phyloP scores from a whole-genome alignment of 495 filamentous ascomycete species.

The Penicillium macrosclerotiorum region DNA sequence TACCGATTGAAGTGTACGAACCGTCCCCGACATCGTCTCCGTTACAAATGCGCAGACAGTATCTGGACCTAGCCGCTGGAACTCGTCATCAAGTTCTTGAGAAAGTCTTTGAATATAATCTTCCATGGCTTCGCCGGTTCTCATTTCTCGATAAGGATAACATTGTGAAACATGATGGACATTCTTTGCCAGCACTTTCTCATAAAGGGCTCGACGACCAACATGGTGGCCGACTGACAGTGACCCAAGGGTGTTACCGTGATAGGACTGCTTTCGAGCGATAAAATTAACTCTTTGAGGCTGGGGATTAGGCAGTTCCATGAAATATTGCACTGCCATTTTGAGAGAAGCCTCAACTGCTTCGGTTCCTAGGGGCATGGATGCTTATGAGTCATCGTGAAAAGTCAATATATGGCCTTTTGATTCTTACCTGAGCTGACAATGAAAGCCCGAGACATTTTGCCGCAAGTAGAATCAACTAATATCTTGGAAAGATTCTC shows the following conservation, averaged over 20 bases:
- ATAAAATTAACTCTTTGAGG: constrained; percentile 53
- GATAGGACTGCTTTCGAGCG: constrained; percentile 62
- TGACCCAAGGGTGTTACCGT: constrained; percentile 69
- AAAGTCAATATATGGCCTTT: background rate
- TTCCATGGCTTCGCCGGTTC: constrained; percentile 28
- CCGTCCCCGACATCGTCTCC: constrained; percentile 59
- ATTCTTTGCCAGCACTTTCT: constrained; percentile 57
- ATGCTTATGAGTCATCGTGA: background rate
- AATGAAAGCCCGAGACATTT: constrained; percentile 37
- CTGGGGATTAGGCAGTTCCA: constrained; percentile 44
- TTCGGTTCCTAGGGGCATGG: constrained; percentile 47
- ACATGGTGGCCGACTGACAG: constrained; percentile 60
- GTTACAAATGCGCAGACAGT: constrained; percentile 72
- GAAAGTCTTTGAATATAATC: constrained; percentile 53
- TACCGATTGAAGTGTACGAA: constrained; percentile 15
- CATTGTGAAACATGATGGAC: constrained; percentile 63
- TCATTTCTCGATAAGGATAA: constrained; percentile 56
- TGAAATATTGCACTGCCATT: constrained; percentile 55
- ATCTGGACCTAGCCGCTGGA: constrained; percentile 61
- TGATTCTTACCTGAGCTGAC: constrained; percentile 43
- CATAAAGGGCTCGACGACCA: constrained; percentile 56
- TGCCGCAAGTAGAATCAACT: constrained; percentile 32
- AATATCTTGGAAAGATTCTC: constrained; percentile 34
- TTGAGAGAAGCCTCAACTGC: constrained; percentile 64
- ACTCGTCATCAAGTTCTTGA: constrained; percentile 70